These are phyloP conservation scores for Geotrichum ghanense DNA, from an alignment of 805 yeast genomes.

Conservation along the genomic window DNA sequence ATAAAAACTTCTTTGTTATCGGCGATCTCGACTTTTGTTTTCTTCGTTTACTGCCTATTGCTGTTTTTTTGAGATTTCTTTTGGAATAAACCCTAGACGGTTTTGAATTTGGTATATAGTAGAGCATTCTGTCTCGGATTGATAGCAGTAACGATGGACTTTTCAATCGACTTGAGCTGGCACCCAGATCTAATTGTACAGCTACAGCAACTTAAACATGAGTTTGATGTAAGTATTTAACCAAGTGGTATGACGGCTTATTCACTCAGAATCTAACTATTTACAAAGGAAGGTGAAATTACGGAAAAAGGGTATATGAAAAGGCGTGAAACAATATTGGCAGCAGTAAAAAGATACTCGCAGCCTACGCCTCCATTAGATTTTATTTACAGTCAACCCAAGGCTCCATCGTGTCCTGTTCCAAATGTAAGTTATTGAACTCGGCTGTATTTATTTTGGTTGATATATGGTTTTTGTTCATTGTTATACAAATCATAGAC, in stretches of 20 bases:
- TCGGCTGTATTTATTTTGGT: neutral
- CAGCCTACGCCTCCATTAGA: neutral
- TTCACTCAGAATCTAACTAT: neutral
- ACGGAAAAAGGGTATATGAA: conserved; percentile 64
- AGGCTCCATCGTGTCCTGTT: neutral
- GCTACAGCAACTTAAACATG: conserved; percentile 35
- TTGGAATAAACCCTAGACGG: too few relatives aligned
- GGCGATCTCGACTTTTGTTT: too few relatives aligned
- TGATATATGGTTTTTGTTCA: too few relatives aligned
- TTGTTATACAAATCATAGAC: too few relatives aligned
- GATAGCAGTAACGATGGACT: conserved; percentile 39
- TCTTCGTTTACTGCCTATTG: too few relatives aligned
- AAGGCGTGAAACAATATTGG: conserved; percentile 37
- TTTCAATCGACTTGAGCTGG: conserved; percentile 35
- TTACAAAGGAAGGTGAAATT: conserved; percentile 46
- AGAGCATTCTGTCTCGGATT: too few relatives aligned
- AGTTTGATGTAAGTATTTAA: conserved; percentile 28
- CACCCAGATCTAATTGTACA: conserved; percentile 28
- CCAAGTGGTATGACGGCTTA: neutral
- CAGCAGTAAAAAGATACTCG: conserved; percentile 9
- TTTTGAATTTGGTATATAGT: too few relatives aligned
- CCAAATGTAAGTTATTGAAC: neutral
- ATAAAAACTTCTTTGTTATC: too few relatives aligned
- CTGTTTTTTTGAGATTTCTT: too few relatives aligned
- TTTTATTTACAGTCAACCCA: neutral